Evolutionary conservation across 371 early-diverging fungal species (phyloP).

Genomic region (Haplosporangium sp.): DNA sequence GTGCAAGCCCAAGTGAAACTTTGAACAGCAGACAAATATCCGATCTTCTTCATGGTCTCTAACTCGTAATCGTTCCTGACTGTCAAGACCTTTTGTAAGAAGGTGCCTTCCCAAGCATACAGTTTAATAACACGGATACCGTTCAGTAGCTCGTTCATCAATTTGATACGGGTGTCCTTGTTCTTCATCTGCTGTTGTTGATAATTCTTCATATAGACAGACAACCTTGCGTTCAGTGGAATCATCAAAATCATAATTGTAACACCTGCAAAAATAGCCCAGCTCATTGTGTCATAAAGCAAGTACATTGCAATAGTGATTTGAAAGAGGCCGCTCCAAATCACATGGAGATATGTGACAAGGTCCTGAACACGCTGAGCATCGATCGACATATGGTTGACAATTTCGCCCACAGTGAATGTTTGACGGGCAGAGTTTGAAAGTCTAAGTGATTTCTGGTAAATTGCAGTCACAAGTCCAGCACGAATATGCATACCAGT

Average conservation of each 20-base stretch:
- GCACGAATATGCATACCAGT: conserved; percentile 88
- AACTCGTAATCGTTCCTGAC: conserved; percentile 85
- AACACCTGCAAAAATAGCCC: conserved; percentile 90
- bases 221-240: conserved; percentile 76
- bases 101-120: conserved; percentile 74
- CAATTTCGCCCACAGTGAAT: conserved; percentile 82
- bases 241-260: conserved; percentile 83
- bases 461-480: conserved; percentile 89
- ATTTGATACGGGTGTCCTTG: conserved; percentile 90
- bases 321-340: conserved; percentile 95
- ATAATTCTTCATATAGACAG: conserved; percentile 72
- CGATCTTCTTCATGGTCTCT: conserved; percentile 81
- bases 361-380: conserved; percentile 81
- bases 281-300: conserved; percentile 86
- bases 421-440: conserved; percentile 86
- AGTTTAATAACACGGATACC: conserved; percentile 94
- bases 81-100: conserved; percentile 65
- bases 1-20: conserved; percentile 81
- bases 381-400: conserved; percentile 94
- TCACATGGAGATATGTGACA: conserved; percentile 79
- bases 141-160: conserved; percentile 94
- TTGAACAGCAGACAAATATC: conserved; percentile 69
- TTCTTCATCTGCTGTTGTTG: conserved; percentile 92
- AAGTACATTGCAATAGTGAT: conserved; percentile 83
- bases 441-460: conserved; percentile 86